Evolutionary conservation across 306 rosid genomes (phyloP).

Genomic region (Nissolia schottii): DNA sequence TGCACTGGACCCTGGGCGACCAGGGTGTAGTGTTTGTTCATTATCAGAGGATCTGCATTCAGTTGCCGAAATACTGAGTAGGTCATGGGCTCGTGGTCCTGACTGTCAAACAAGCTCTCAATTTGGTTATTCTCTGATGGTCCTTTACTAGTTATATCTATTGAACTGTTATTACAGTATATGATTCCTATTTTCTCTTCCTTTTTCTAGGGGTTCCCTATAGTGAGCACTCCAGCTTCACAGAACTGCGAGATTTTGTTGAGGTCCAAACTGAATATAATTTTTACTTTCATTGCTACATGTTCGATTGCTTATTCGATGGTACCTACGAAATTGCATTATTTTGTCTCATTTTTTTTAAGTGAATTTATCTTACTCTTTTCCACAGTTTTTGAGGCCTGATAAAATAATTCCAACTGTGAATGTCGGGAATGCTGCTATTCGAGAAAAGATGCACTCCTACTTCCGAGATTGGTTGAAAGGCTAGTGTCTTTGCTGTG

Average conservation of each 20-base stretch:
- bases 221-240: constrained; percentile 63
- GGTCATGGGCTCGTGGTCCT: constrained; percentile 15
- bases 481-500: constrained; percentile 13
- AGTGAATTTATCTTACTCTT: constrained; percentile 12
- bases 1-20: background rate
- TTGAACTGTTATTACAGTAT: background rate
- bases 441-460: constrained; percentile 57
- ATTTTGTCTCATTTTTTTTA: background rate
- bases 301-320: background rate
- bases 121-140: background rate
- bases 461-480: constrained; percentile 47
- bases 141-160: background rate
- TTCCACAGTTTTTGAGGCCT: constrained; percentile 43
- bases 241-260: constrained; percentile 50
- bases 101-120: background rate
- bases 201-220: constrained; percentile 50
- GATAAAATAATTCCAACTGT: constrained; percentile 56
- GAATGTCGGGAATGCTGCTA: constrained; percentile 38
- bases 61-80: constrained; percentile 1
- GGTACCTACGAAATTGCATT: background rate
- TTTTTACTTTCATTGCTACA: background rate
- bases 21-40: background rate
- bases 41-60: background rate
- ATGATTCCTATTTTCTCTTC: constrained; percentile 13
- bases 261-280: constrained; percentile 31